Conservation (phyloP, 352 stramenopile genomes). For the Elongisporangium prolatum region DNA sequence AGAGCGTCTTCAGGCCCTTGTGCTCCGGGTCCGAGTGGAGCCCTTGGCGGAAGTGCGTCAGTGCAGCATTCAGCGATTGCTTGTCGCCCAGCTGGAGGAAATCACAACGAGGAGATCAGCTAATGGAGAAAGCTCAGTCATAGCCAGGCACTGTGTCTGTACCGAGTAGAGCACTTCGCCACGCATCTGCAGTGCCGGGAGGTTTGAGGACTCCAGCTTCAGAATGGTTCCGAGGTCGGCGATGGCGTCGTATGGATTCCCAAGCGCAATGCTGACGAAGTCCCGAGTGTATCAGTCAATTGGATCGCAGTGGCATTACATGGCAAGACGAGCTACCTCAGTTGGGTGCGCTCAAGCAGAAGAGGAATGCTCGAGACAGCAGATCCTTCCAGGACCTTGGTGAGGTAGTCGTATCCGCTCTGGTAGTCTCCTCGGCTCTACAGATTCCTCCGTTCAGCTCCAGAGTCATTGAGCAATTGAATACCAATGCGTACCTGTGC, state of each 20-base stretch:
- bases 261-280: constrained; percentile 50
- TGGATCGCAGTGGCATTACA: background rate
- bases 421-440: constrained; percentile 65
- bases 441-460: too few species aligned
- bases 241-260: constrained; percentile 73
- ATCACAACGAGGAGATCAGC: background rate
- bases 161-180: constrained; percentile 77
- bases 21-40: constrained; percentile 81
- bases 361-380: constrained; percentile 67
- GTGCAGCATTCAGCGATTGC: constrained; percentile 67
- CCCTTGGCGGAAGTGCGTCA: constrained; percentile 71
- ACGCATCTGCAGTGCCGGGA: constrained; percentile 63
- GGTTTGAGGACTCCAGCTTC: constrained; percentile 64
- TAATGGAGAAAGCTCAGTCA: background rate
- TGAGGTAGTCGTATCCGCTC: constrained; percentile 57
- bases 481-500: constrained; percentile 28
- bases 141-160: background rate
- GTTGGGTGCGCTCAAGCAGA: constrained; percentile 62
- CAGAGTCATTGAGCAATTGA: background rate
- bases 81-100: constrained; percentile 45
- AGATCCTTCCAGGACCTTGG: constrained; percentile 59
- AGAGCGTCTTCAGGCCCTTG: constrained; percentile 75
- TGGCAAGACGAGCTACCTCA: constrained; percentile 20
- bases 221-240: constrained; percentile 66
- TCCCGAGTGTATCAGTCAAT: background rate